A percentile compares a stretch with the other conserved stretches of the same genome.
Evolutionary conservation across 2,329 filamentous ascomycete species (phyloP).

Genomic region (Aureobasidium leucospermi): DNA sequence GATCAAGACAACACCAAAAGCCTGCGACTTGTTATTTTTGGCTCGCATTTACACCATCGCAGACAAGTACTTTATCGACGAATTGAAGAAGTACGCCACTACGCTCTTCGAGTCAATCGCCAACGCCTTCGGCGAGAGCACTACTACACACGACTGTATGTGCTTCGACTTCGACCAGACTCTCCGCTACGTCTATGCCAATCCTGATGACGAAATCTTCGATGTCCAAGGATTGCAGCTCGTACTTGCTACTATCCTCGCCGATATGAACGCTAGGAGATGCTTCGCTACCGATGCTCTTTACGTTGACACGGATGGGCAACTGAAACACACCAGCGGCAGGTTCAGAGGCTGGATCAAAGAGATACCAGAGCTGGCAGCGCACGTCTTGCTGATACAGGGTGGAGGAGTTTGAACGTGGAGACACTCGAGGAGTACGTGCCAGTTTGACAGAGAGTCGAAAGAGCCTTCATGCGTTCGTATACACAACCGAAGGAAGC

Average conservation of each 20-base stretch:
- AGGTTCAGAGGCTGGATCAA: background rate
- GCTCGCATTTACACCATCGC: background rate
- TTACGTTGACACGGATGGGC: background rate
- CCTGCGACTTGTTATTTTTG: background rate
- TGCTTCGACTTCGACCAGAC: background rate
- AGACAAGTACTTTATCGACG: background rate
- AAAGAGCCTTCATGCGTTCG: no score
- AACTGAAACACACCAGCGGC: background rate
- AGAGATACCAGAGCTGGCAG: background rate
- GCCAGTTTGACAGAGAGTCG: no score
- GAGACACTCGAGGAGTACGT: background rate
- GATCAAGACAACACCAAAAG: background rate
- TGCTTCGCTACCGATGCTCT: background rate
- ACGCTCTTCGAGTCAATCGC: background rate
- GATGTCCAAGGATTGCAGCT: background rate
- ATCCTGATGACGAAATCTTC: background rate
- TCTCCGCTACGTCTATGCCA: background rate
- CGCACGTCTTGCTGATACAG: background rate
- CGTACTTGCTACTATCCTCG: background rate
- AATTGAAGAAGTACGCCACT: background rate
- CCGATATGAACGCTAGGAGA: background rate
- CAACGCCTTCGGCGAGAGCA: background rate
- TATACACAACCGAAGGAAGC: no score
- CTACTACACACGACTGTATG: background rate
- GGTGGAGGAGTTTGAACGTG: background rate